Evolutionary conservation across 2,329 filamentous ascomycete genomes (phyloP), one percentile per base, ranked within the genome.

Genomic region (Ceratocystiopsis brevicomis): DNA sequence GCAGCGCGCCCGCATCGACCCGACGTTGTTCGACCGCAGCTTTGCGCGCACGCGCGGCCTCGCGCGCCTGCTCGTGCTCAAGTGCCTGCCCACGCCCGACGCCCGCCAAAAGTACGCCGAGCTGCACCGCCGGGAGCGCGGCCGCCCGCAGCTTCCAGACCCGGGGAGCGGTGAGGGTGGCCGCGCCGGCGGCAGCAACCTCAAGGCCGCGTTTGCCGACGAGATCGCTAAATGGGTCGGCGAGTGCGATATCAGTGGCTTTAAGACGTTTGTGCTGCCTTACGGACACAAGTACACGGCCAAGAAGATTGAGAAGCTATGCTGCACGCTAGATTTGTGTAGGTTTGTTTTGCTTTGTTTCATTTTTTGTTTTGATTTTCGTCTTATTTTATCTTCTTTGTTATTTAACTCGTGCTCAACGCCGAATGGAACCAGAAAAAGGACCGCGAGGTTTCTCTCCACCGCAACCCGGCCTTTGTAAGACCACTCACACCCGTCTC

Each of bases 161-260:
- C 3, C 25, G 8, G 30, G 18, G 32, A 17, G 34, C 57, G 19
- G 19, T 4, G 19, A 6, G 19, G 64, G 34, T n/a, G 59, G 75
- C 15, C 52, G 56, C 15, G 38, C 34, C 35, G 6, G 40, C 13
- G 15, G 21, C 13, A 81, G 79, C 19, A 85, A 90, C 51, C 74
- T 90, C 60, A 92, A 90, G 54, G 75, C 84, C 39, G 59, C 67
- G 14, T 71, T 82, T 51, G 80, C 86, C 49, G 82, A 90, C 48
- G 85, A 93, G 51, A 69, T 88, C 36, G 78, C 83, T 0, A 84
- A 93, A 48, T 92, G 84, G 85, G 68, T 81, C 3, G 75, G 80
- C 6, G 72, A 81, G 44, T 74, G 82, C 17, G 81, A 87, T 39
- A 69, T 87, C 15, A 82, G 78, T 33, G 77, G 80, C 53, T 93